Conservation (phyloP, 208 protist genomes). For the Leishmania mexicana region DNA sequence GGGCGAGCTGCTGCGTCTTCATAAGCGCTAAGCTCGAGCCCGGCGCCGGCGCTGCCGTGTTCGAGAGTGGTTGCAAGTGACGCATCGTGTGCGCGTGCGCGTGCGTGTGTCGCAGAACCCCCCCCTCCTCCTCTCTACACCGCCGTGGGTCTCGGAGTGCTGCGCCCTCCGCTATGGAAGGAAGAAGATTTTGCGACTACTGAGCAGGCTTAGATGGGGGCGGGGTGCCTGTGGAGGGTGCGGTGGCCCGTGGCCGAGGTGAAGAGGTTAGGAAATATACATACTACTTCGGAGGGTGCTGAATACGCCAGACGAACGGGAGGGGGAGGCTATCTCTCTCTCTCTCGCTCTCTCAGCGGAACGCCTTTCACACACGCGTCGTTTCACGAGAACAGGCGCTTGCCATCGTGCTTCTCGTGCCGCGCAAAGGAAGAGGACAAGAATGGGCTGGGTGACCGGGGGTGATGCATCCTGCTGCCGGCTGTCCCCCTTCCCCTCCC, state of each 20-base stretch:
- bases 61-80: slow-evolving; percentile 73
- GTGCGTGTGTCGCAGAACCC: background rate
- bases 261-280: background rate
- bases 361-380: background rate
- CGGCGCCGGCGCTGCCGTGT: slow-evolving; percentile 49
- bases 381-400: background rate
- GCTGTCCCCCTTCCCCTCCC: background rate
- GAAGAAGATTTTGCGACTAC: background rate
- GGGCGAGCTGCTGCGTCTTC: slow-evolving; percentile 81
- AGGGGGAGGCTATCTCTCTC: background rate
- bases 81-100: slow-evolving; percentile 20
- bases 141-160: background rate
- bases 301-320: background rate
- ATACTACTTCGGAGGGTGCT: background rate
- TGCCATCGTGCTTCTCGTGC: background rate
- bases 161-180: background rate
- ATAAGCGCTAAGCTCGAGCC: slow-evolving; percentile 75
- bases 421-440: background rate
- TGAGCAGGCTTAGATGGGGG: background rate
- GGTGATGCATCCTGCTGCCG: no score
- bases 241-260: background rate
- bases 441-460: background rate
- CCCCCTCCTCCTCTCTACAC: background rate
- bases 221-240: background rate
- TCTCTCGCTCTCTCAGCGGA: background rate